Evolutionary conservation across 208 protist genomes (phyloP), one percentile per base, ranked within the genome.

Genomic region (Crithidia thermophila): DNA sequence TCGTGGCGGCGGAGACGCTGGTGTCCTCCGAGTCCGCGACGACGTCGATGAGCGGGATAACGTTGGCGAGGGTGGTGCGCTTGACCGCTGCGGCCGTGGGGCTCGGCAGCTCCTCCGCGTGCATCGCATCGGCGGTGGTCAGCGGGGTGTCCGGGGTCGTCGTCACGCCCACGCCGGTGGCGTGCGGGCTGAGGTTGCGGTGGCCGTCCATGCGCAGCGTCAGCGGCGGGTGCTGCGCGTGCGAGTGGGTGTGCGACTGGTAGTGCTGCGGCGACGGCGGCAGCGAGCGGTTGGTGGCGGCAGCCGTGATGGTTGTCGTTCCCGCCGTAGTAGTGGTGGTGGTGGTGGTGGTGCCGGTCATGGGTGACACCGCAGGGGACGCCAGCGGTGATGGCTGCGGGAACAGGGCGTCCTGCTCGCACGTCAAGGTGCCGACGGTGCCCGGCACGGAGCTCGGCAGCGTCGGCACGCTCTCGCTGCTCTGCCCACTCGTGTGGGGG

Each of bases 391-490:
- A 64, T n/a, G 51, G 43, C 43, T 37, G 58, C 11, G 58, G 58
- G 43, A 64, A 64, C 31, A 53, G 58, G 16, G 42, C 58, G 20
- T 64, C 58, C 43, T 64, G 58, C 43, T 53, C 58, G 31, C 58
- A 64, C 2, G 58, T 64, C 31, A 64, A 20, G 10, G 43, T 64
- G 42, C 58, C 58, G n/a, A 31, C 43, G 9, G 58, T 64, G 18
- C 58, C 58, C 0, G 58, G 31, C 3, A 64, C 58, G 0, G 58
- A 64, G 33, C 53, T 64, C 4, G 58, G 58, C 58, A 53, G 58
- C 33, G 58, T 64, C 37, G 40, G 43, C 28, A 42, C 43, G 13
- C 57, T 63, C 57, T 63, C 57, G 43, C 42, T 63, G 42, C 39
- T 52, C 42, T 63, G 57, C 30, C 18, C 30, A 42, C 57, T 52